These are phyloP conservation scores for Globisporangium recalcitrans DNA, from an alignment of 352 stramenopile genomes.

Conservation along the genomic window DNA sequence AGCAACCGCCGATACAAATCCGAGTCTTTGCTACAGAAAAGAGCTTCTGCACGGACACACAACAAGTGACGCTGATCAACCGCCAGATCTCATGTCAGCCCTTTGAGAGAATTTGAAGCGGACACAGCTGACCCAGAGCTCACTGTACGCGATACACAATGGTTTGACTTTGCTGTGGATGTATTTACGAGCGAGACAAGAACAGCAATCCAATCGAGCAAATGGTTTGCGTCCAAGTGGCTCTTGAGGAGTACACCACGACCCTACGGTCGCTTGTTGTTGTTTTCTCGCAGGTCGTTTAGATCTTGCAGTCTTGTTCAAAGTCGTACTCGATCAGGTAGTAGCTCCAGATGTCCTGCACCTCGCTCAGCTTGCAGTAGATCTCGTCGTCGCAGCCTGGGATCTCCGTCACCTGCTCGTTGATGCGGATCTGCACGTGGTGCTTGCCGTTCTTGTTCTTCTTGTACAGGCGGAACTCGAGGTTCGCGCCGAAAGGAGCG, in stretches of 20 bases:
- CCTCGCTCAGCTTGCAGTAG: slow-evolving; percentile 36
- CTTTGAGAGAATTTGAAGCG: too few relatives aligned
- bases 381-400: slow-evolving; percentile 30
- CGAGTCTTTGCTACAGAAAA: too few relatives aligned
- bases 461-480: slow-evolving; percentile 41
- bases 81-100: too few relatives aligned
- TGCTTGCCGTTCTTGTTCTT: slow-evolving; percentile 15
- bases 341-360: slow-evolving; percentile 47
- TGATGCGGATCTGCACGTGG: slow-evolving; percentile 41
- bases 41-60: too few relatives aligned
- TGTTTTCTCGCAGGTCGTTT: too few relatives aligned
- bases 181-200: not conserved
- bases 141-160: not conserved
- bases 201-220: too few relatives aligned
- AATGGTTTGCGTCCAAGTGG: not conserved
- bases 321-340: slow-evolving; percentile 47
- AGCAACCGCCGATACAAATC: too few relatives aligned
- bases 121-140: too few relatives aligned
- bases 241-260: not conserved
- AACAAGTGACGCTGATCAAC: too few relatives aligned
- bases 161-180: not conserved
- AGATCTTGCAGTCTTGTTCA: slow-evolving; percentile 24
- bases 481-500: slow-evolving; percentile 40
- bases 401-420: slow-evolving; percentile 28
- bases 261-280: too few relatives aligned